These are phyloP conservation scores for Globisporangium spiculum DNA, from an alignment of 352 stramenopile genomes.

Conservation along the genomic window DNA sequence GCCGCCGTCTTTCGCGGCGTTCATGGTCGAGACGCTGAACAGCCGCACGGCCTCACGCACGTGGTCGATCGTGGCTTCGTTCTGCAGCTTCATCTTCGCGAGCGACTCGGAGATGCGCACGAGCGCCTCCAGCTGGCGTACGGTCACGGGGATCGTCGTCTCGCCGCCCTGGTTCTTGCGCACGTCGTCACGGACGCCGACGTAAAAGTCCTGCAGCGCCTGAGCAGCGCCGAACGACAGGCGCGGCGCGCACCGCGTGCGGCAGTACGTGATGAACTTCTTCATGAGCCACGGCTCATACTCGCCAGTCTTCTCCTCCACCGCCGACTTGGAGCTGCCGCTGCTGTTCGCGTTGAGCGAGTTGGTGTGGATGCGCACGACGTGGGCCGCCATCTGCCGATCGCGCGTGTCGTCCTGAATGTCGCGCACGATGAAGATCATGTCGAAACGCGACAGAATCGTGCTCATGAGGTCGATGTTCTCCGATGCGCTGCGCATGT, in stretches of 20 bases:
- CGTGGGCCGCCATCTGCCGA: conserved; percentile 96
- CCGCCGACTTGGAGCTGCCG: conserved; percentile 22
- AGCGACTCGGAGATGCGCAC: conserved; percentile 97
- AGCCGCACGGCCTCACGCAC: conserved; percentile 96
- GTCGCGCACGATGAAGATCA: conserved; percentile 99
- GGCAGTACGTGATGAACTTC: conserved; percentile 98
- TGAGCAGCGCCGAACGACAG: conserved; percentile 91
- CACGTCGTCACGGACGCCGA: conserved; percentile 96
- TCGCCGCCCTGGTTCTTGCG: conserved; percentile 74
- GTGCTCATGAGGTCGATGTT: conserved; percentile 99
- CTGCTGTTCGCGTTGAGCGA: conserved; percentile 31
- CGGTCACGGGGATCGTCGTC: conserved; percentile 95
- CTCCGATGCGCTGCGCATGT: conserved; percentile 96
- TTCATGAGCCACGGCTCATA: conserved; percentile 93
- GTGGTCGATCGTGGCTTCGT: conserved; percentile 82
- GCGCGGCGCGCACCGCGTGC: conserved; percentile 90
- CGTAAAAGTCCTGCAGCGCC: conserved; percentile 96
- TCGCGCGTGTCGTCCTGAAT: conserved; percentile 96
- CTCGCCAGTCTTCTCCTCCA: conserved; percentile 40
- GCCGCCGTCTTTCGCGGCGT: conserved; percentile 91
- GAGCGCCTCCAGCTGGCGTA: conserved; percentile 97
- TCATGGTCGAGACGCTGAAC: conserved; percentile 98
- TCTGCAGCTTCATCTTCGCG: conserved; percentile 96
- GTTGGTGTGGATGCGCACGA: conserved; percentile 98
- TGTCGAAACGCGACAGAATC: conserved; percentile 98